These are phyloP conservation scores for Sapria himalayana DNA, from an alignment of 345 rosid genomes.

Conservation along the genomic window DNA sequence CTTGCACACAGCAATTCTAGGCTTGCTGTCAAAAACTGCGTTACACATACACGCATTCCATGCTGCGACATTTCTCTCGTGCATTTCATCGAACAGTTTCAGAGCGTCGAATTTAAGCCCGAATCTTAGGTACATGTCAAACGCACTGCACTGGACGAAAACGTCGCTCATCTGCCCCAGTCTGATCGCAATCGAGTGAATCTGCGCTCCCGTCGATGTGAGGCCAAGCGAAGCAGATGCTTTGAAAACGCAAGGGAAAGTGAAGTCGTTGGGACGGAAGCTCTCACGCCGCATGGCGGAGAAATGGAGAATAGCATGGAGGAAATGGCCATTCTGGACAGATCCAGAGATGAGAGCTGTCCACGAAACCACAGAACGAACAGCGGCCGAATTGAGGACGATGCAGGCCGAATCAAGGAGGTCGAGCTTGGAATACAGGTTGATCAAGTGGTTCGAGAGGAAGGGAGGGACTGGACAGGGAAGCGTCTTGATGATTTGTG, in stretches of 20 bases:
- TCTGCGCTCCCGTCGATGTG: conserved; percentile 27
- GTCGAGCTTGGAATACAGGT: conserved; percentile 62
- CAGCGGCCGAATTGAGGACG: conserved; percentile 27
- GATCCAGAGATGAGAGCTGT: conserved; percentile 54
- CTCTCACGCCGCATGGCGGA: conserved; percentile 29
- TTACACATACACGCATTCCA: conserved; percentile 71
- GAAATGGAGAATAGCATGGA: conserved; percentile 32
- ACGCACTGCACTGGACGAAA: conserved; percentile 63
- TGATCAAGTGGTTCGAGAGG: conserved; percentile 43
- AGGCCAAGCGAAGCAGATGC: conserved; percentile 34
- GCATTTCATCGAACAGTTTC: conserved; percentile 69
- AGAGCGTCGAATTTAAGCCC: conserved; percentile 29
- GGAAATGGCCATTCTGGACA: conserved; percentile 38
- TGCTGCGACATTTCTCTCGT: conserved; percentile 28
- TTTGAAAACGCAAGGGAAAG: conserved; percentile 67
- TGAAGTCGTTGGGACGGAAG: conserved; percentile 51
- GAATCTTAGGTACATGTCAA: conserved; percentile 53
- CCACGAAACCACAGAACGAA: conserved; percentile 66
- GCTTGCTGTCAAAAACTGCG: conserved; percentile 36
- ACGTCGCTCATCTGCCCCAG: conserved; percentile 26
- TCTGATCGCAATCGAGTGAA: conserved; percentile 43
- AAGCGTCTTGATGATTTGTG: conserved; percentile 30
- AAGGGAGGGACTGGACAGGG: conserved; percentile 24
- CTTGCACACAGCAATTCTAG: conserved; percentile 23
- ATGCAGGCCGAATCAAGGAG: conserved; percentile 29